A percentile compares a stretch with the other conserved stretches of the same genome.
phyloP scores from a whole-genome alignment of 306 rosid species.

The Pterocarpus macrocarpus region DNA sequence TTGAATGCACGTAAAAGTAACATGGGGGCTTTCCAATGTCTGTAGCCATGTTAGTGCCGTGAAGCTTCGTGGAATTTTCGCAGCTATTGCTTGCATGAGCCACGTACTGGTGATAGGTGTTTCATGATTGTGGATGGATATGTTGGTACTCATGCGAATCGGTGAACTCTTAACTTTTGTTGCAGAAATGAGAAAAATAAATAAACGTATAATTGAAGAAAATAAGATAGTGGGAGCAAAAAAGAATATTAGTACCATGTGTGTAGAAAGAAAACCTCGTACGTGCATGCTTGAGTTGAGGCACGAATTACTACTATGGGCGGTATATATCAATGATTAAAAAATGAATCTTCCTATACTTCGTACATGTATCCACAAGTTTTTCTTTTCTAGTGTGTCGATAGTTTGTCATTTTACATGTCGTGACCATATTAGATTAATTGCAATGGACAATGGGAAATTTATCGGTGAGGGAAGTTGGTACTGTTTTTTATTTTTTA shows the following conservation, averaged over 20 bases:
- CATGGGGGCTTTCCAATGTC: slow-evolving; percentile 43
- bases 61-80: slow-evolving; percentile 58
- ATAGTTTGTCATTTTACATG: not conserved
- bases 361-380: slow-evolving; percentile 15
- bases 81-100: slow-evolving; percentile 29
- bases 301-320: not conserved
- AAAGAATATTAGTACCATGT: no score
- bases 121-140: slow-evolving; percentile 1
- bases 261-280: not conserved
- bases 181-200: not conserved
- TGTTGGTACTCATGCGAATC: slow-evolving; percentile 21
- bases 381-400: not conserved
- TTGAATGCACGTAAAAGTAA: slow-evolving; percentile 18
- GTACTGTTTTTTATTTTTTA: no score
- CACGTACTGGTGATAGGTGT: slow-evolving; percentile 33
- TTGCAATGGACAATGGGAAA: no score
- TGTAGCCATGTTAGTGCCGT: not conserved
- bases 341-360: slow-evolving; percentile 48
- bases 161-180: slow-evolving; percentile 34
- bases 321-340: not conserved
- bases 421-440: not conserved
- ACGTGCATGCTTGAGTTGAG: not conserved
- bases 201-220: slow-evolving; percentile 4
- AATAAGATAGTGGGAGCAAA: not conserved
- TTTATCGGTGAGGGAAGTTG: no score